These are phyloP conservation scores for Nakaseomyces kungkrabaensis DNA, from an alignment of 1,139 yeast species.

Conservation along the genomic window DNA sequence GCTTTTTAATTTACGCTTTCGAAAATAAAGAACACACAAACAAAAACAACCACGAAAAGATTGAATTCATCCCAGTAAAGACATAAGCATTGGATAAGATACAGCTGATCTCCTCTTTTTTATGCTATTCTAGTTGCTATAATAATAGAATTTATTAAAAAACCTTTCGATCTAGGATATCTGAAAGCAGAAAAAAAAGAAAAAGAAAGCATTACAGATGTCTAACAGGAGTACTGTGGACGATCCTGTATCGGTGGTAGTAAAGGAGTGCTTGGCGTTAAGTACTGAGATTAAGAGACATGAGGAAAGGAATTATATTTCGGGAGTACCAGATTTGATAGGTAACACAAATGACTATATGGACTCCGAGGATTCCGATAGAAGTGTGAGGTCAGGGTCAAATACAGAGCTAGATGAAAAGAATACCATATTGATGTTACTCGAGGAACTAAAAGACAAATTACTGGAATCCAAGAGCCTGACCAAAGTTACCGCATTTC, in stretches of 20 bases:
- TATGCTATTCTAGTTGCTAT: too few relatives aligned
- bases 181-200: too few relatives aligned
- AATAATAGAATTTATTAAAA: too few relatives aligned
- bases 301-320: not conserved
- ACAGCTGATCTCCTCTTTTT: too few relatives aligned
- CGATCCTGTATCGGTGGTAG: conserved; percentile 41
- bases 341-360: not conserved
- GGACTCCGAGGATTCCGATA: not conserved
- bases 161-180: too few relatives aligned
- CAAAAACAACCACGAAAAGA: too few relatives aligned
- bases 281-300: conserved; percentile 48
- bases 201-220: too few relatives aligned
- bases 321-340: conserved; percentile 1
- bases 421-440: not conserved
- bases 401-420: not conserved
- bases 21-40: too few relatives aligned
- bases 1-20: too few relatives aligned
- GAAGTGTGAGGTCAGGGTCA: not conserved
- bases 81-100: too few relatives aligned
- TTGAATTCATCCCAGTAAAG: too few relatives aligned
- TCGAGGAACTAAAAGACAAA: not conserved
- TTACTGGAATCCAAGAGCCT: not conserved
- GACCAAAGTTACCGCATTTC: not conserved
- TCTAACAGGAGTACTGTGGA: not conserved
- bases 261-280: conserved; percentile 49